phyloP scores from a whole-genome alignment of 2,329 filamentous ascomycete genomes.

The Beauveria sp. region DNA sequence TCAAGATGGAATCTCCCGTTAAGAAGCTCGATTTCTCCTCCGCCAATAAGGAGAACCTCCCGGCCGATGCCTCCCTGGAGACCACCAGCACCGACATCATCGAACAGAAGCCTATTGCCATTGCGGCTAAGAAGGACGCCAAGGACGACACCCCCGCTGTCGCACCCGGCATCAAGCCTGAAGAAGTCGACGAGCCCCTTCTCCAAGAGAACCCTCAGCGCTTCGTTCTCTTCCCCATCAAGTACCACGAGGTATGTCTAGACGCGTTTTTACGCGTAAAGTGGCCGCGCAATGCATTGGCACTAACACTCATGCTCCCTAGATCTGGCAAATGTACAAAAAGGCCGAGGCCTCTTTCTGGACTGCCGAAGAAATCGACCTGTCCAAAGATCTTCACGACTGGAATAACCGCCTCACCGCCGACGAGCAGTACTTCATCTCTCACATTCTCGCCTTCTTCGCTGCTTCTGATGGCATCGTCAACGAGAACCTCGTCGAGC shows the following conservation, averaged over 20 bases:
- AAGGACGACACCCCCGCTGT: slow-evolving; percentile 32
- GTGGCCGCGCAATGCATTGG: slow-evolving; percentile 32
- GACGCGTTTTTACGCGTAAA: slow-evolving; percentile 60
- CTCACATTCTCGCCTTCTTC: slow-evolving; percentile 97
- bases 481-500: slow-evolving; percentile 98
- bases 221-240: slow-evolving; percentile 97
- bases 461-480: slow-evolving; percentile 98
- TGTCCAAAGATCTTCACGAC: slow-evolving; percentile 97
- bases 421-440: slow-evolving; percentile 97
- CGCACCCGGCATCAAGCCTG: slow-evolving; percentile 50
- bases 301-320: slow-evolving; percentile 29
- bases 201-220: slow-evolving; percentile 92
- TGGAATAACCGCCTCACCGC: slow-evolving; percentile 98
- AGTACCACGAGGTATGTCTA: slow-evolving; percentile 89
- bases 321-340: slow-evolving; percentile 99
- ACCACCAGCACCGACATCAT: slow-evolving; percentile 44
- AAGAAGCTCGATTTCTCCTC: slow-evolving; percentile 80
- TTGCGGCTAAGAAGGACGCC: slow-evolving; percentile 43
- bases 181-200: slow-evolving; percentile 80
- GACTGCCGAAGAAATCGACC: slow-evolving; percentile 98
- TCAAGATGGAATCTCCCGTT: slow-evolving; percentile 87
- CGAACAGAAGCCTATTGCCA: slow-evolving; percentile 44
- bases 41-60: slow-evolving; percentile 75
- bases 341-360: slow-evolving; percentile 99
- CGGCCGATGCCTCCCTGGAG: slow-evolving; percentile 40